Percentiles rank a stretch among this genome's conserved stretches.
Conservation (phyloP, 306 rosid species). For the Cucurbita pepo region DNA sequence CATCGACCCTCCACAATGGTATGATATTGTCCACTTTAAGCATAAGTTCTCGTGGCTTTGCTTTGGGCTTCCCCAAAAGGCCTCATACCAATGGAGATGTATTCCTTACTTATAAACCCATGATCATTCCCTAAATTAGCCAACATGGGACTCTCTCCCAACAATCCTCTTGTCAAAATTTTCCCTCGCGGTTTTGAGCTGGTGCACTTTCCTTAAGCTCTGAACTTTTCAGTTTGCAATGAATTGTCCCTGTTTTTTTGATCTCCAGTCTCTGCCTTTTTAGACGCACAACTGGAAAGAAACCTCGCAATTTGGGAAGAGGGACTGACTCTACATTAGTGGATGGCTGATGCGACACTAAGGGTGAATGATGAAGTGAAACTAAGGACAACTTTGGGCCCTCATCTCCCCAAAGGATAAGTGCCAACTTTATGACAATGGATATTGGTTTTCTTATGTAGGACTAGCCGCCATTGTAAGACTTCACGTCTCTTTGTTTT, state of each 20-base stretch:
- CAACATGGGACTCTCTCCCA: too few species aligned
- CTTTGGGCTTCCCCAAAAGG: too few species aligned
- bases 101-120: too few species aligned
- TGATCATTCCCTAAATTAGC: too few species aligned
- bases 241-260: not conserved
- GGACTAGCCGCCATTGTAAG: not conserved
- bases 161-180: not conserved
- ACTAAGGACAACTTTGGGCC: not conserved
- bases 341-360: not conserved
- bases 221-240: not conserved
- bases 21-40: too few species aligned
- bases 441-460: not conserved
- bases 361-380: not conserved
- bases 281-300: slow-evolving; percentile 4
- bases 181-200: not conserved
- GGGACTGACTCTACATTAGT: not conserved
- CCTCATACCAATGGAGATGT: too few species aligned
- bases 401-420: not conserved
- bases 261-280: not conserved
- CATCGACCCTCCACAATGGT: too few species aligned
- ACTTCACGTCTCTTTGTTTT: not conserved
- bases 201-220: not conserved
- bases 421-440: not conserved
- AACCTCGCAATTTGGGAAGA: not conserved
- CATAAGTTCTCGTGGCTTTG: too few species aligned